Evolutionary conservation across 2,329 filamentous ascomycete genomes (phyloP), one percentile per base, ranked within the genome.

Genomic region (Gremmenia infestans): DNA sequence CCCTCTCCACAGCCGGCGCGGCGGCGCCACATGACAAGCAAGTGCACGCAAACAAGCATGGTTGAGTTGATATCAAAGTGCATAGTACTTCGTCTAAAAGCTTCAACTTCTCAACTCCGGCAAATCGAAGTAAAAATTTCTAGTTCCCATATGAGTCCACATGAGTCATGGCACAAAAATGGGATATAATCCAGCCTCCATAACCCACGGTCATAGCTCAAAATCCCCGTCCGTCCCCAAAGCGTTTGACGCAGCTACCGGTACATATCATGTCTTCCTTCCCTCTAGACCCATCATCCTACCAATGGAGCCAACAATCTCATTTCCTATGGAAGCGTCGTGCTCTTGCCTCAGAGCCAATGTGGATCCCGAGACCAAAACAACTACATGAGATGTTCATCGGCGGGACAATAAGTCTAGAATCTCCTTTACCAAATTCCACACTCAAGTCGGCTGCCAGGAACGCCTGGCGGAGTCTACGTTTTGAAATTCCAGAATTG

Each of bases 401-500:
- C 7, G 39, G 32, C 35, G 51, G 17, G 5, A 12, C 53, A 3
- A 23, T 64, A 6, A 54, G 25, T 37, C 28, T 60, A 3, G 19
- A 28, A 5, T 11, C n/a, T 12, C 51, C 52, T 47, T 23, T 49
- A 28, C 8, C 35, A 23, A 48, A 15, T 5, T 4, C 5, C 15
- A 48, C 19, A 11, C 35, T 58, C 11, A 36, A 50, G 5, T n/a
- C 37, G 7, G 56, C 56, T 15, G 50, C 47, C 14, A 40, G 15
- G 48, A 7, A 12, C n/a, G 51, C 60, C 15, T 65, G 63, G 63
- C 37, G 25, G 5, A 23, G 11, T 12, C 48, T 65, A 12, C 50
- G 54, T 4, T 62, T 48, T 45, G 54, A 61, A 23, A 40, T 57
- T 22, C 61, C 63, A 3, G 60, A 64, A 47, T 65, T 12, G 52